These are phyloP conservation scores for Trichophyton equinum DNA, from an alignment of 2,329 filamentous ascomycete genomes.

Conservation along the genomic window DNA sequence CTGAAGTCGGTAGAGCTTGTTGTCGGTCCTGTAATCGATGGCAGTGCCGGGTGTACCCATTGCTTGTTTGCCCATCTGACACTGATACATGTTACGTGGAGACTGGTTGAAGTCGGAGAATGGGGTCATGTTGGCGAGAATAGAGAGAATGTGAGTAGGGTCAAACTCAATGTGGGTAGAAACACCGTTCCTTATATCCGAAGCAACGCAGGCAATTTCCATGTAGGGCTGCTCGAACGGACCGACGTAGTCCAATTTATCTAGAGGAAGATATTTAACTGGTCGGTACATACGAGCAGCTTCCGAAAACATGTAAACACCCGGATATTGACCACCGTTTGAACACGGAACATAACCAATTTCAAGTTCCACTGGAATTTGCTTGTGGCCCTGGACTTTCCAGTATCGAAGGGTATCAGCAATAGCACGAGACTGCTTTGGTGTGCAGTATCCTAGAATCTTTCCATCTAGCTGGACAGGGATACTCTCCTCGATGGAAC, in stretches of 20 bases:
- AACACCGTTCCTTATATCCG: slow-evolving; percentile 74
- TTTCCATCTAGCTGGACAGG: slow-evolving; percentile 82
- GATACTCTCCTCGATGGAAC: slow-evolving; percentile 69
- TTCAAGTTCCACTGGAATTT: slow-evolving; percentile 72
- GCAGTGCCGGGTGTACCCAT: slow-evolving; percentile 94
- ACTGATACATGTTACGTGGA: slow-evolving; percentile 97
- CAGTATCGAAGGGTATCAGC: slow-evolving; percentile 81
- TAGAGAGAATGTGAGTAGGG: slow-evolving; percentile 93
- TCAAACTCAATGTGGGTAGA: slow-evolving; percentile 90
- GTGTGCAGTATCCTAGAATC: slow-evolving; percentile 81
- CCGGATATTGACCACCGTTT: slow-evolving; percentile 86
- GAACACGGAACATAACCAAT: slow-evolving; percentile 84
- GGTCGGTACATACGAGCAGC: slow-evolving; percentile 79
- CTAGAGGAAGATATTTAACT: slow-evolving; percentile 79
- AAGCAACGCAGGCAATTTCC: slow-evolving; percentile 85
- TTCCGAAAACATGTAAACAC: slow-evolving; percentile 83
- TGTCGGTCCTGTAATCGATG: slow-evolving; percentile 77
- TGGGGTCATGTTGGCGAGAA: slow-evolving; percentile 95
- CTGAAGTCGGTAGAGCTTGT: slow-evolving; percentile 90
- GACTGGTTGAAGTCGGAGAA: slow-evolving; percentile 99
- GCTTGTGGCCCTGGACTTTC: slow-evolving; percentile 81
- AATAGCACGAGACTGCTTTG: slow-evolving; percentile 67
- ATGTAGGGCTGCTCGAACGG: slow-evolving; percentile 96
- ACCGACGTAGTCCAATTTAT: slow-evolving; percentile 76
- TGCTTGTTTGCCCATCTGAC: slow-evolving; percentile 98